Percentiles rank a stretch among this genome's conserved stretches.
phyloP scores from a whole-genome alignment of 352 stramenopile species.

The Aphanomyces astaci region DNA sequence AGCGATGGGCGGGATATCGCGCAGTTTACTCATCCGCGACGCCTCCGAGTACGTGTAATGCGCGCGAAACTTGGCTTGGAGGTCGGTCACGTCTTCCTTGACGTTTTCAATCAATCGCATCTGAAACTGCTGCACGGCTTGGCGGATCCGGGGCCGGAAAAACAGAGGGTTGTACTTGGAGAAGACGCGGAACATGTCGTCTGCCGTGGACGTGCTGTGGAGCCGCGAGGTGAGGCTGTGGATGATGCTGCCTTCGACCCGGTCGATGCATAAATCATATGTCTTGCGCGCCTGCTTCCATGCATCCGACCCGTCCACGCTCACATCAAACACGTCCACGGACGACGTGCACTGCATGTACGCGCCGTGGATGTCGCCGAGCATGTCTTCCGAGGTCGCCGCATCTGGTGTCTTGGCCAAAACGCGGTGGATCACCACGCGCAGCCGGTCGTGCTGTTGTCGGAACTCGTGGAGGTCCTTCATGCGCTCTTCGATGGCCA shows the following conservation, averaged over 20 bases:
- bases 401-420: constrained; percentile 49
- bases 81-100: constrained; percentile 91
- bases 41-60: constrained; percentile 96
- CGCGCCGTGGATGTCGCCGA: constrained; percentile 82
- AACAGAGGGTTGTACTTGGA: constrained; percentile 98
- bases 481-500: constrained; percentile 79
- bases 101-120: constrained; percentile 98
- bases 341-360: constrained; percentile 72
- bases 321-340: constrained; percentile 85
- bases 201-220: constrained; percentile 84
- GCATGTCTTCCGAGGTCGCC: constrained; percentile 51
- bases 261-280: constrained; percentile 88
- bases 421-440: constrained; percentile 80
- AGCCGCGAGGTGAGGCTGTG: constrained; percentile 82
- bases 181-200: constrained; percentile 97
- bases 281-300: constrained; percentile 85
- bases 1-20: constrained; percentile 96
- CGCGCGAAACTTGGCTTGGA: constrained; percentile 92
- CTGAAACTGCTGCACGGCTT: constrained; percentile 98
- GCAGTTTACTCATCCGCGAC: constrained; percentile 88
- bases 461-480: constrained; percentile 86
- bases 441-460: constrained; percentile 86
- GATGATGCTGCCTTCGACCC: constrained; percentile 89
- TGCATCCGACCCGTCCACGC: constrained; percentile 59
- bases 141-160: constrained; percentile 90